Evolutionary conservation across 768 basidiomycete genomes (phyloP).

Genomic region (Tephrocybe sp.): DNA sequence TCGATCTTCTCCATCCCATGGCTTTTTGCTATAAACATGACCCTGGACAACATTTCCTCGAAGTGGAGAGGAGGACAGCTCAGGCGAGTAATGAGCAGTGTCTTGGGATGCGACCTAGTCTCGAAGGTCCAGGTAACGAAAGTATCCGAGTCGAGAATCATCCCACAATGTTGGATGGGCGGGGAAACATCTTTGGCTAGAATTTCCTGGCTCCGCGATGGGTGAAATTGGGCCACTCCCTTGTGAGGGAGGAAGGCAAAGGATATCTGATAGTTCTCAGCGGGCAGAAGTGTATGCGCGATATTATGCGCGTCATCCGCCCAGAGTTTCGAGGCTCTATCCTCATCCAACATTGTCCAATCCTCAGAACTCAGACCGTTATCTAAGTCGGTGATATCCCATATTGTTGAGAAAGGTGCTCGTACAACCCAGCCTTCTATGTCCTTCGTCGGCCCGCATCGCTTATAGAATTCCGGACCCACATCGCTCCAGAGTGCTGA

Average conservation of each 20-base stretch:
- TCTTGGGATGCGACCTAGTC: conserved; percentile 24
- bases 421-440: conserved; percentile 45
- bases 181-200: conserved; percentile 16
- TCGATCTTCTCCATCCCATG: conserved; percentile 40
- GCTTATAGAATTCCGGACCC: conserved; percentile 44
- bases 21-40: conserved; percentile 34
- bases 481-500: conserved; percentile 57
- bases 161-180: conserved; percentile 29
- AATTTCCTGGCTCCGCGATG: conserved; percentile 30
- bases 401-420: conserved; percentile 37
- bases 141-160: conserved; percentile 23
- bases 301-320: conserved; percentile 37
- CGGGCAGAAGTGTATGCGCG: conserved; percentile 5
- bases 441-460: conserved; percentile 34
- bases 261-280: conserved; percentile 12
- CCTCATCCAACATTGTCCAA: conserved; percentile 37
- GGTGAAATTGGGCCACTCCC: conserved; percentile 49
- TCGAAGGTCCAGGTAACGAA: conserved; percentile 48
- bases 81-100: conserved; percentile 47
- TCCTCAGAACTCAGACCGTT: background rate
- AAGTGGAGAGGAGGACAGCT: conserved; percentile 31
- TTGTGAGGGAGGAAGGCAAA: conserved; percentile 42
- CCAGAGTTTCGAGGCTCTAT: conserved; percentile 37
- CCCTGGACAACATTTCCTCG: conserved; percentile 30
- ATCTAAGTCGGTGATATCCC: conserved; percentile 27